Evolutionary conservation across 768 basidiomycete species (phyloP).

Genomic region (Trametes punicea): DNA sequence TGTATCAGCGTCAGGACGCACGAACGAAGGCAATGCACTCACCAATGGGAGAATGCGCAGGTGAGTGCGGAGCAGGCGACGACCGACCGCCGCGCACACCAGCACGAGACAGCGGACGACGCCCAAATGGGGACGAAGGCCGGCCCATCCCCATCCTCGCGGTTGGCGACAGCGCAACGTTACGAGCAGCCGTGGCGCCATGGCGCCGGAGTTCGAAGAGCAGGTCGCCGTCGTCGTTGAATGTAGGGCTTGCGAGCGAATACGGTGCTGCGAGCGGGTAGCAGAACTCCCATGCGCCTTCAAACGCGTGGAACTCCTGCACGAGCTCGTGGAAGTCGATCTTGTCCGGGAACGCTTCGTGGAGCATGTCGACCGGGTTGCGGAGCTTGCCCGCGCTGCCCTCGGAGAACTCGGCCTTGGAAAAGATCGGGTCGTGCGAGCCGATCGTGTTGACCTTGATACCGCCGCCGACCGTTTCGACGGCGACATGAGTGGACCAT

Average conservation of each 20-base stretch:
- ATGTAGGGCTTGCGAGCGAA: constrained; percentile 30
- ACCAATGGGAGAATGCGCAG: neutral
- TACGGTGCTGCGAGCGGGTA: constrained; percentile 26
- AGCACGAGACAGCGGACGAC: neutral
- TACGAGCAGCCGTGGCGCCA: neutral
- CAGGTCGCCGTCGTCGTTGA: constrained; percentile 31
- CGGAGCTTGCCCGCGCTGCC: constrained; percentile 9
- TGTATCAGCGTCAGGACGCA: neutral
- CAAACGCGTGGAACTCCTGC: constrained; percentile 26
- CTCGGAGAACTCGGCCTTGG: constrained; percentile 11
- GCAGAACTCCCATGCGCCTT: constrained; percentile 29
- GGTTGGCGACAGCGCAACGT: neutral
- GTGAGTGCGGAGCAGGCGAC: neutral
- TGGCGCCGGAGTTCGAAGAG: constrained; percentile 29
- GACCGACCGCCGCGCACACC: neutral
- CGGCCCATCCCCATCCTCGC: neutral
- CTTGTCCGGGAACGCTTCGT: constrained; percentile 21
- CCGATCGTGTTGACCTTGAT: constrained; percentile 23
- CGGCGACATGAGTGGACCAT: constrained; percentile 25
- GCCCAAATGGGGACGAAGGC: neutral
- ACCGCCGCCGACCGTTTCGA: constrained; percentile 22
- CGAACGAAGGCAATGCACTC: neutral
- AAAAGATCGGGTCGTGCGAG: constrained; percentile 14
- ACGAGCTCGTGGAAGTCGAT: constrained; percentile 26
- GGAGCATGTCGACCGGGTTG: constrained; percentile 23